Evolutionary conservation across 2,329 filamentous ascomycete genomes (phyloP), one percentile per base, ranked within the genome.

Genomic region (Pezicula neosporulosa): DNA sequence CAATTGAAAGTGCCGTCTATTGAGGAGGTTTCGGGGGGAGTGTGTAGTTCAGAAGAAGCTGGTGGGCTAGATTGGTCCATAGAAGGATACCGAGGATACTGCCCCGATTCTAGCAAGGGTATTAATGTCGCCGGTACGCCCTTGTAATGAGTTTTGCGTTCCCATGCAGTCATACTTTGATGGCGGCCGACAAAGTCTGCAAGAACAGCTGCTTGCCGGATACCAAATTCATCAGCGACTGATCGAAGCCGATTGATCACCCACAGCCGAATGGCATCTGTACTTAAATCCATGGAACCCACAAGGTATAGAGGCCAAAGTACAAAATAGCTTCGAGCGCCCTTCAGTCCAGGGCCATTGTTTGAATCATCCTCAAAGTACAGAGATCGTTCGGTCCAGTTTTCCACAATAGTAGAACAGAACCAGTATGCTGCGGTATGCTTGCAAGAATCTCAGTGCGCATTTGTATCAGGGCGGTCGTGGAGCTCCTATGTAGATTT

Each of bases 291-390:
- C 57, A 62, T 60, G 2, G 35, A 48, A 1, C 57, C 62, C 2
- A 53, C 54, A 2, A 63, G 42, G 38, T 57, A 64, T 2, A 64
- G 52, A 3, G 60, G 62, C 61, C 61, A 64, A 4, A 65, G 36
- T 6, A 63, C 48, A 27, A 61, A 61, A 24, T 58, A 59, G 6
- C 50, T 56, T 10, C 52, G 47, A 9, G 58, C 55, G 6, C 53
- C 58, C 15, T 57, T 52, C 1, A 58, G 7, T 27, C 16, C 5
- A 52, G 35, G 3, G 39, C 27, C 19, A 28, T 18, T n/a, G 10
- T n/a, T 18, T 27, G 44, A 19, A n/a, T 37, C 35, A 7, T 16
- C 13, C 6, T 30, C 21, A 5, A 51, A 21, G 21, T 19, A 24
- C 18, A 24, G 38, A 16, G 38, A 21, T 12, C 21, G n/a, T 8